Evolutionary conservation across 2,329 filamentous ascomycete species (phyloP).

Genomic region (Penicillium palitans): DNA sequence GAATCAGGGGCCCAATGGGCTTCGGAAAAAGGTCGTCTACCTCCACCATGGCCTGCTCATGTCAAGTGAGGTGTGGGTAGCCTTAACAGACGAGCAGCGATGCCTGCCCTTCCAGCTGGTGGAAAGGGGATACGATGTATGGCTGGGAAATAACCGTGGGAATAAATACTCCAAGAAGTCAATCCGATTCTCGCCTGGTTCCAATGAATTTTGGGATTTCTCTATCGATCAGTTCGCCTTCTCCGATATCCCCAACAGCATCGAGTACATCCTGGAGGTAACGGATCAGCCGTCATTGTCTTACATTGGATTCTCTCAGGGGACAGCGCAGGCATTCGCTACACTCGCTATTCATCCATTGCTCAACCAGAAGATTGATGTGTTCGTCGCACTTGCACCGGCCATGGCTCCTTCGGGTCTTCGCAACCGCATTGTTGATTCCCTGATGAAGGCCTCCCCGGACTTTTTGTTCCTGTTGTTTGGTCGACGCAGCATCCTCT

Average conservation of each 20-base stretch:
- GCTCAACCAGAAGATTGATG: conserved; percentile 88
- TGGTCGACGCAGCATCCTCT: conserved; percentile 84
- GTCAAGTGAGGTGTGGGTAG: conserved; percentile 99
- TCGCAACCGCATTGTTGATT: conserved; percentile 86
- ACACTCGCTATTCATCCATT: conserved; percentile 87
- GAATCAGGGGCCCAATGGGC: conserved; percentile 64
- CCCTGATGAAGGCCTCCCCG: conserved; percentile 88
- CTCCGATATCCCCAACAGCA: conserved; percentile 93
- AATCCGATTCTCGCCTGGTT: conserved; percentile 70
- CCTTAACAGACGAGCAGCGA: conserved; percentile 79
- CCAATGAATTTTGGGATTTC: conserved; percentile 88
- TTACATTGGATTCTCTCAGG: conserved; percentile 96
- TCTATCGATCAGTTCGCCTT: conserved; percentile 98
- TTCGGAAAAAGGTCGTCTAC: conserved; percentile 85
- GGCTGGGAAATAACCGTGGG: conserved; percentile 95
- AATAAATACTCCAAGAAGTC: conserved; percentile 99
- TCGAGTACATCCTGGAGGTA: conserved; percentile 82
- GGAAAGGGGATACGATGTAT: conserved; percentile 91
- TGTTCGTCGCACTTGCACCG: conserved; percentile 93
- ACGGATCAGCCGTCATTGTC: conserved; percentile 82
- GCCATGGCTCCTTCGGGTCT: conserved; percentile 95
- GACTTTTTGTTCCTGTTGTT: conserved; percentile 91
- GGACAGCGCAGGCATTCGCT: conserved; percentile 94
- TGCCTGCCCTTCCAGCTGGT: conserved; percentile 87
- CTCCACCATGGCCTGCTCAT: conserved; percentile 95